Percentiles rank a stretch among this genome's conserved stretches.
These are phyloP conservation scores for Scheffersomyces insectosa DNA, from an alignment of 1,139 yeast species.

Conservation along the genomic window DNA sequence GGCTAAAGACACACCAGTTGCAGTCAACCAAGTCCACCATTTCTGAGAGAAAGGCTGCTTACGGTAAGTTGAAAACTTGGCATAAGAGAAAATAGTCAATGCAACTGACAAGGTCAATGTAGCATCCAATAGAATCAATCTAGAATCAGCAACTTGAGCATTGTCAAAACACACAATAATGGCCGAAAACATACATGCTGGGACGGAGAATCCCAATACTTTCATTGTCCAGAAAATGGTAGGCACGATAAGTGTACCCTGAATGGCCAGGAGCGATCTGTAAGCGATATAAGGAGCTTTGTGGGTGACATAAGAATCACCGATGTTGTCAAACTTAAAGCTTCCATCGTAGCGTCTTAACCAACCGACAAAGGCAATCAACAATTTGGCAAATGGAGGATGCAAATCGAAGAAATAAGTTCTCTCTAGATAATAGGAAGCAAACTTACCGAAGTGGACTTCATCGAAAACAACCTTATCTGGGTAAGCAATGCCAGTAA, in stretches of 20 bases:
- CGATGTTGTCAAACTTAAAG: conserved; percentile 89
- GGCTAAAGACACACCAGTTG: conserved; percentile 84
- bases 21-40: conserved; percentile 89
- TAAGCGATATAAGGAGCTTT: conserved; percentile 89
- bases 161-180: conserved; percentile 79
- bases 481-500: conserved; percentile 71
- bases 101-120: conserved; percentile 84
- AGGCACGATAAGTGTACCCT: conserved; percentile 84
- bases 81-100: conserved; percentile 72
- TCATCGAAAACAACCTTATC: conserved; percentile 94
- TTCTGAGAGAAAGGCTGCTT: conserved; percentile 57
- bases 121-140: conserved; percentile 89
- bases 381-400: conserved; percentile 95
- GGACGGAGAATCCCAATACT: conserved; percentile 75
- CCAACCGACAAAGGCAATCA: conserved; percentile 90
- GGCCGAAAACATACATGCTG: conserved; percentile 82
- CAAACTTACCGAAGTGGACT: conserved; percentile 96
- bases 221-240: conserved; percentile 79
- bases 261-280: conserved; percentile 76
- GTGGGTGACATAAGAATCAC: conserved; percentile 72
- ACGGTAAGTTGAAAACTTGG: conserved; percentile 75
- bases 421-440: conserved; percentile 80
- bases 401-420: conserved; percentile 94
- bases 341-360: conserved; percentile 84
- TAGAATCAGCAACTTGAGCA: conserved; percentile 89